Evolutionary conservation across 2,329 filamentous ascomycete species (phyloP), one percentile per base, ranked within the genome.

Genomic region (Sporothrix sp.): DNA sequence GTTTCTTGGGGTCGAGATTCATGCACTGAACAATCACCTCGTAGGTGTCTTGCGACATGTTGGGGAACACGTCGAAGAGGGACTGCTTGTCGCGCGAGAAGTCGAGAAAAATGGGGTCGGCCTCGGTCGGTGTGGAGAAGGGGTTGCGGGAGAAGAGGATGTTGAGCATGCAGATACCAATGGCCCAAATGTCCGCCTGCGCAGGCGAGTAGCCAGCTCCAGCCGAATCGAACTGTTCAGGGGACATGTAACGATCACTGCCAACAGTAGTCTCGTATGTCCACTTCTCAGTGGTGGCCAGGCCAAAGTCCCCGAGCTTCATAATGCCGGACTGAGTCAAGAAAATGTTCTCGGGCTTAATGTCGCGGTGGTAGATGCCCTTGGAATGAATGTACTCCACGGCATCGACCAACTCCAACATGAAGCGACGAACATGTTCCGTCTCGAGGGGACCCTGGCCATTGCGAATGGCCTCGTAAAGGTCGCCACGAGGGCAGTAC

Each of bases 291-390:
- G 82, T 86, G 10, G 91, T 96, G 47, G 90, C 90, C 56, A 98
- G 75, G 50, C 93, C 93, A 65, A 97, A 95, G 68, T 98, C 93
- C 62, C 93, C 93, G 32, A 98, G 81, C 72, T 98, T 98, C 85
- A 97, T 86, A 35, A 84, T 78, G 49, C 91, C 91, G 58, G 84
- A 79, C 54, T 90, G 79, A 53, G 83, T 86, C 57, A 98, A 76
- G 67, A 98, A 97, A 67, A 98, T 95, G 74, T 98, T 98, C 76
- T 98, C 93, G 0, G 93, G 93, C 73, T 98, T 98, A 79, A 98
- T 96, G 68, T 98, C 93, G 55, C 93, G 87, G 65, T 98, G 93
- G 66, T 89, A 96, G 63, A 97, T 80, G 57, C 88, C 90, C 66
- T 90, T 90, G 56, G 79, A 77, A 67, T 98, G 93, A 69, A 95